Base-by-base conservation (phyloP, 768 basidiomycete genomes). In the Pulveroboletus frians region DNA sequence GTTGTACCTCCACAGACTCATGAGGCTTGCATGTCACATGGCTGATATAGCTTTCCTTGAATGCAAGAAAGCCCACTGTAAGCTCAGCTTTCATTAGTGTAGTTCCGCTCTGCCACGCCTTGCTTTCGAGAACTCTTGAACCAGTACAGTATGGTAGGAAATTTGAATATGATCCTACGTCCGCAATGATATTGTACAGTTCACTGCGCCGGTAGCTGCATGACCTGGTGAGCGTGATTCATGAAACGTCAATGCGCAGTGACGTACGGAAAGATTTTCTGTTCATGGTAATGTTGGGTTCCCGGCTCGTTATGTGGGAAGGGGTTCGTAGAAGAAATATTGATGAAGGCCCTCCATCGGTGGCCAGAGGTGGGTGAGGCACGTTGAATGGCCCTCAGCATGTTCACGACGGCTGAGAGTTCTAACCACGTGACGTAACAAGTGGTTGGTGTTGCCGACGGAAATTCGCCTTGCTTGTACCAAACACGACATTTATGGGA, bases 71-170 rank as follows among this genome's bases (percentile, higher is more conserved):
- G 8, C 91, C 91, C 30, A 95, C 86, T 3, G 82, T 81, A 56
- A 98, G 71, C 65, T 97, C 92, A 7, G 87, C 93, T 35, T 92
- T 81, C 71, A 95, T 81, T 39, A 74, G 69, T 49, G 65, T 72
- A 58, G 53, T 66, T 45, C 61, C 67, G 59, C 70, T 68, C 46
- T 64, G 53, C 61, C 56, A 35, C 55, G 50, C 13, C 27, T 48
- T 45, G 50, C 50, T 57, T 39, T 55, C 43, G 34, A 94, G 71
- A 48, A 94, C 76, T 20, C 78, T 79, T 5, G 92, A 87, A 18
- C 73, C 71, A 11, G 79, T 81, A 71, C 94, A 96, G 67, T 89
- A 95, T 6, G 96, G 95, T 45, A 99, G 73, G 65, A 97, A 99
- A 50, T 71, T 73, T 9, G 83, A 78, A 66, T 98, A 99, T 2